phyloP scores from a whole-genome alignment of 441 rosid genomes.

The Corymbia citriodora region DNA sequence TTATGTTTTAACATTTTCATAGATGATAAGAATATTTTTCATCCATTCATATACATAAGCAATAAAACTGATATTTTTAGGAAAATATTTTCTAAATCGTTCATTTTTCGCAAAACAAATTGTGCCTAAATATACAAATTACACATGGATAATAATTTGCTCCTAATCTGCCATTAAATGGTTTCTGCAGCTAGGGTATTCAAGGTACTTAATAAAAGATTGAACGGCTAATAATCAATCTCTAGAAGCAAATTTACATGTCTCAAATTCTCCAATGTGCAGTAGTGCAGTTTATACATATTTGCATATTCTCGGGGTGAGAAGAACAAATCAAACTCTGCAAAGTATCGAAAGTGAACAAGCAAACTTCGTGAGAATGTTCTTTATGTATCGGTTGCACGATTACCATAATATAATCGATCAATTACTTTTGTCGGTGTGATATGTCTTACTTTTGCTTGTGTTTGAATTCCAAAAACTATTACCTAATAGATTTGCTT shows the following conservation, averaged over 20 bases:
- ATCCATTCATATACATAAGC: neutral
- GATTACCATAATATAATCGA: neutral
- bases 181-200: neutral
- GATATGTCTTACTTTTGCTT: neutral
- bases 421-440: neutral
- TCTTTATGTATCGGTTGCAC: neutral
- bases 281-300: neutral
- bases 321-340: neutral
- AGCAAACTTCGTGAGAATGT: neutral
- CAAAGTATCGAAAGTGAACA: neutral
- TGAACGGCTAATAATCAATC: too few species aligned
- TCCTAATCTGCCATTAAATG: neutral
- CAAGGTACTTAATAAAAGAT: neutral
- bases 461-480: neutral
- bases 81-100: neutral
- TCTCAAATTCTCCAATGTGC: neutral
- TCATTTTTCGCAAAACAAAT: too few species aligned
- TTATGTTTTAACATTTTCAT: too few species aligned
- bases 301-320: neutral
- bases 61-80: too few species aligned
- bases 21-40: neutral
- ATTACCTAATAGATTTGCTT: neutral
- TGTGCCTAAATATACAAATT: too few species aligned
- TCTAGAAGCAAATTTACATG: neutral
- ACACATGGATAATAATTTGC: neutral